A percentile compares a stretch with the other conserved stretches of the same genome.
These are phyloP conservation scores for Rosa persica DNA, from an alignment of 306 rosid species.

Conservation along the genomic window DNA sequence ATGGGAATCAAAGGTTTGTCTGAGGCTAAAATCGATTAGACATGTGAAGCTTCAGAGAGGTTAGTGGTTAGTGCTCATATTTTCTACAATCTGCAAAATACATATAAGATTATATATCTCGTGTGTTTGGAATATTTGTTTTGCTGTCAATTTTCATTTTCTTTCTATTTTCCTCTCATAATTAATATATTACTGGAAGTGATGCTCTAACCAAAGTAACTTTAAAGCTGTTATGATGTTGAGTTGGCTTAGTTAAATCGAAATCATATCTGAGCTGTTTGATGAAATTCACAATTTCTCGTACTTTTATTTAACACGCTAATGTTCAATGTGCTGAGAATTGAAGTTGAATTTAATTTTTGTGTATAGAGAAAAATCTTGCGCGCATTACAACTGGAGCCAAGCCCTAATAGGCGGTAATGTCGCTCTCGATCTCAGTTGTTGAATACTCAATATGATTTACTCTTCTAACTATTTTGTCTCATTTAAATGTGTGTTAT, in stretches of 20 bases:
- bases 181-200: constrained; percentile 88
- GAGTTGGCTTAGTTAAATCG: constrained; percentile 13
- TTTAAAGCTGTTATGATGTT: constrained; percentile 11
- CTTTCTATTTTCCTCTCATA: constrained; percentile 37
- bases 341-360: too few species aligned
- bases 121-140: neutral
- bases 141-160: neutral
- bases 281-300: too few species aligned
- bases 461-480: too few species aligned
- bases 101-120: neutral
- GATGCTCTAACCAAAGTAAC: constrained; percentile 66
- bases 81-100: constrained; percentile 16
- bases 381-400: constrained; percentile 88
- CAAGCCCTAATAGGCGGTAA: constrained; percentile 86
- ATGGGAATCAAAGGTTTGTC: constrained; percentile 89
- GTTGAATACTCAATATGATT: neutral
- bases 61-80: constrained; percentile 48
- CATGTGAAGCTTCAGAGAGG: constrained; percentile 94
- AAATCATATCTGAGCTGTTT: too few species aligned
- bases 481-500: neutral
- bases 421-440: constrained; percentile 17
- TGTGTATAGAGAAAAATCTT: constrained; percentile 56
- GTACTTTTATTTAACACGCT: too few species aligned
- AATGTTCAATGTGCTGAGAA: too few species aligned
- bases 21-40: constrained; percentile 91